Percentiles rank a stretch among this genome's conserved stretches.
Conservation (phyloP, 805 yeast genomes). For the Candida palmyrensis region DNA sequence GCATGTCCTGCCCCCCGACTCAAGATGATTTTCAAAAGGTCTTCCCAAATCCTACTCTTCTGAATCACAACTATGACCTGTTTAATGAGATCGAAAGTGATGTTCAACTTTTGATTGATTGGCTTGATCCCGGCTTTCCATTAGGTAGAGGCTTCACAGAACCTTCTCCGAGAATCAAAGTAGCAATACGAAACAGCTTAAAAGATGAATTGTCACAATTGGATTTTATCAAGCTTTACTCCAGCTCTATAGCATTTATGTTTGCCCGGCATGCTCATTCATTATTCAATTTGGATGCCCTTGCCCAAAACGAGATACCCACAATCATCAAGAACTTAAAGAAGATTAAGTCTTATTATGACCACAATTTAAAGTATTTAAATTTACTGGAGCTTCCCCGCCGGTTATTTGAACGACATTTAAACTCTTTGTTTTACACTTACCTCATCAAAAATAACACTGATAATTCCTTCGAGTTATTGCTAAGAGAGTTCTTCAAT, state of each 20-base stretch:
- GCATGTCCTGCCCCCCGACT: conserved; percentile 4
- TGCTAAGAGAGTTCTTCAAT: conserved; percentile 1
- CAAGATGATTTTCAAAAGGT: conserved; percentile 9
- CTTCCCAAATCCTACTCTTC: conserved; percentile 11
- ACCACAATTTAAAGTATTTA: conserved; percentile 16
- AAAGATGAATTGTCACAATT: conserved; percentile 27
- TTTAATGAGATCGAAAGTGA: conserved; percentile 29
- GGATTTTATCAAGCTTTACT: conserved; percentile 27
- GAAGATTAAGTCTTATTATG: conserved; percentile 18
- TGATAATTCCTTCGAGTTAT: background rate
- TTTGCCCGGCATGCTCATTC: conserved; percentile 12
- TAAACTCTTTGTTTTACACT: conserved; percentile 22
- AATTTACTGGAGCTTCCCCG: conserved; percentile 15
- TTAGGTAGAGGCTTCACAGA: conserved; percentile 8
- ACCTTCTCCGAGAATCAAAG: conserved; percentile 29
- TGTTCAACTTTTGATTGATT: conserved; percentile 24
- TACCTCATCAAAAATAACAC: conserved; percentile 10
- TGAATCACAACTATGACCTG: conserved; percentile 4
- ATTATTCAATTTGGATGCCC: conserved; percentile 3
- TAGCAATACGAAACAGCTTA: conserved; percentile 33
- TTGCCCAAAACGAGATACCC: conserved; percentile 5
- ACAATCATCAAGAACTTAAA: conserved; percentile 14
- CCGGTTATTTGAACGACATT: conserved; percentile 21
- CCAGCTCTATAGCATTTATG: conserved; percentile 23
- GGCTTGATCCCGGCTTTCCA: conserved; percentile 28